Base-by-base conservation (phyloP, 306 rosid genomes). In the Erythrophleum fordii region DNA sequence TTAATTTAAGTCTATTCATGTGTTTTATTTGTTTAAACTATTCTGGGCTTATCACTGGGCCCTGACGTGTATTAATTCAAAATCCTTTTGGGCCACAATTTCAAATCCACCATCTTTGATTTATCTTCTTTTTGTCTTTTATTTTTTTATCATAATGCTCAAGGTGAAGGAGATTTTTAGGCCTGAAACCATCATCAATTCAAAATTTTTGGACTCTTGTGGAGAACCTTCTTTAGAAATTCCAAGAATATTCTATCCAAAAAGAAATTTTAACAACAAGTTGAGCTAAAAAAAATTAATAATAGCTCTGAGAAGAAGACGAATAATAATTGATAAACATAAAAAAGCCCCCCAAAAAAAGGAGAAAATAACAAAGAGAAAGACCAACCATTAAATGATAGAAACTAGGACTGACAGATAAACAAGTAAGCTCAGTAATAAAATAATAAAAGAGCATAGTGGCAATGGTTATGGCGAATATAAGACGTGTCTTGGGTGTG, bases 401-500 rank as follows among this genome's bases (percentile, higher is more conserved):
- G 37, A 34, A 34, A 5, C 37, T 34, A 5, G n/a, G n/a, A n/a
- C n/a, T n/a, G n/a, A n/a, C n/a, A 67, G n/a, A 66, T 35, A 4
- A 8, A 20, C 34, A 39, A 11, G 1, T 5, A 66, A 22, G 8
- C 20, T 65, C 48, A 55, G 11, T 1, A 23, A 25, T 23, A 58
- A 58, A 61, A 61, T 4, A 61, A 28, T 5, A 29, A 1, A 65
- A 20, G 42, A 25, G 75, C 62, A 28, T 26, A 17, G 42, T 22
- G 42, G 16, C 22, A 84, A 42, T 17, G 11, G 49, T 26, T 60
- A 35, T 59, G 20, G 25, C 29, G 52, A 51, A 44, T 64, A 77
- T 59, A 70, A 55, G 44, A 49, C 52, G 42, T 76, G 52, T 70
- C 82, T 65, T 84, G 52, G 44, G 68, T 71, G 77, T 58, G 68